Evolutionary conservation across 139 green algal genomes (phyloP).

Genomic region (Picochlorum costavermella): DNA sequence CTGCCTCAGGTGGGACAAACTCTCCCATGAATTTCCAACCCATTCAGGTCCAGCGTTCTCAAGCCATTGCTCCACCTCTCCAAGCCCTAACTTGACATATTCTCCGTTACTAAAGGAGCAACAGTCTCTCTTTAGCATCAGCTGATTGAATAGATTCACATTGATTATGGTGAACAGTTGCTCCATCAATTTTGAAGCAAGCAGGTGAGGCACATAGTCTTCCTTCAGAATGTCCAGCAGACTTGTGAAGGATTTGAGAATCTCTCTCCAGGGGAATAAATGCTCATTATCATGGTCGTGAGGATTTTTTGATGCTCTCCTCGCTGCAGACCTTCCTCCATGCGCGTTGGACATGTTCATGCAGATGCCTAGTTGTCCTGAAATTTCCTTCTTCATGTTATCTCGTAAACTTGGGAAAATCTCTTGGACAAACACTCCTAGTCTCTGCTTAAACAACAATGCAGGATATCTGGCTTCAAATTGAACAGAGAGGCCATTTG

Average conservation of each 20-base stretch:
- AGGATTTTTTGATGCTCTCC: background rate
- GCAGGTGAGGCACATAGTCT: constrained; percentile 80
- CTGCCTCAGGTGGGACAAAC: constrained; percentile 90
- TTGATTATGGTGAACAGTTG: constrained; percentile 96
- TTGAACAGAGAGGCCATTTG: constrained; percentile 55
- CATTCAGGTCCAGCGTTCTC: constrained; percentile 59
- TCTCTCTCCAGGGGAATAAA: constrained; percentile 58
- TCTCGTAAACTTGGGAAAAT: constrained; percentile 97
- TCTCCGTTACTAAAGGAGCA: constrained; percentile 99
- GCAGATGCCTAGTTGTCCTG: constrained; percentile 68
- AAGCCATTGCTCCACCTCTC: constrained; percentile 92
- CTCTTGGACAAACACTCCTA: constrained; percentile 95
- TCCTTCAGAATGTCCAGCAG: constrained; percentile 72
- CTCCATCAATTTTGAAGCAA: constrained; percentile 68
- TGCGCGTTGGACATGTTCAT: constrained; percentile 61
- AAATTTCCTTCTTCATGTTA: constrained; percentile 96
- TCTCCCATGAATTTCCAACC: constrained; percentile 82
- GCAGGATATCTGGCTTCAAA: constrained; percentile 98
- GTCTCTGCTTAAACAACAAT: constrained; percentile 99
- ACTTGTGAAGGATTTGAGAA: constrained; percentile 75
- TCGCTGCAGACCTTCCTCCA: background rate
- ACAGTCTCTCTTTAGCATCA: constrained; percentile 97
- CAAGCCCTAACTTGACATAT: constrained; percentile 95
- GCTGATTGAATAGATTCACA: constrained; percentile 98
- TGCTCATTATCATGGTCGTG: background rate